Conservation (phyloP, 257 asterid genomes). For the Paraleonurus japonicus region DNA sequence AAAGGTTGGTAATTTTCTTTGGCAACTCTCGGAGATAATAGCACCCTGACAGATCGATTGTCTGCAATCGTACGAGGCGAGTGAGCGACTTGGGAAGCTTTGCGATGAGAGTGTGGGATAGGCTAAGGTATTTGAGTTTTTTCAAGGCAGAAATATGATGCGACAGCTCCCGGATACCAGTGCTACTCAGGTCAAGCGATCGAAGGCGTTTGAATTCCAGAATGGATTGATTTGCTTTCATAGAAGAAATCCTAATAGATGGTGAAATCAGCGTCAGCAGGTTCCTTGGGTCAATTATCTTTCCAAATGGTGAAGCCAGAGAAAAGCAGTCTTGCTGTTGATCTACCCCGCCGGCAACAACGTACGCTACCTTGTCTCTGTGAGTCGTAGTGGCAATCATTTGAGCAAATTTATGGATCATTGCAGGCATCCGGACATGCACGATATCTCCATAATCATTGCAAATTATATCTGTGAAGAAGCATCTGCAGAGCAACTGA, state of each 20-base stretch:
- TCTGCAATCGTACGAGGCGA: background rate
- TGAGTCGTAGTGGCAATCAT: background rate
- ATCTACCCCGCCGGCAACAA: background rate
- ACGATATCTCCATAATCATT: background rate
- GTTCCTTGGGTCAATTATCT: background rate
- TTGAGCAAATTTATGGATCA: background rate
- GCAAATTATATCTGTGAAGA: conserved; percentile 14
- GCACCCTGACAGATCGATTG: conserved; percentile 6
- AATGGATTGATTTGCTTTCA: background rate
- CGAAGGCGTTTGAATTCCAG: background rate
- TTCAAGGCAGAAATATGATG: background rate
- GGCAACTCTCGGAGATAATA: conserved; percentile 9
- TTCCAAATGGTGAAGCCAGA: background rate
- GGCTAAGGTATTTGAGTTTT: conserved; percentile 14
- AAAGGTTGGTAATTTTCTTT: background rate
- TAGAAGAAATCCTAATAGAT: background rate
- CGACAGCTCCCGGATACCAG: background rate
- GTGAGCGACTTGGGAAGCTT: conserved; percentile 5
- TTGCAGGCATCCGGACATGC: background rate
- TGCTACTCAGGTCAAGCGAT: conserved; percentile 18
- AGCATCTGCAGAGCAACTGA: conserved; percentile 10
- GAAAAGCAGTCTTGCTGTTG: background rate
- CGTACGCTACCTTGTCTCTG: background rate
- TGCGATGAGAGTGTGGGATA: conserved; percentile 11
- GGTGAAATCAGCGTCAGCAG: background rate